Conservation (phyloP, 768 basidiomycete species). For the Imleria badia region DNA sequence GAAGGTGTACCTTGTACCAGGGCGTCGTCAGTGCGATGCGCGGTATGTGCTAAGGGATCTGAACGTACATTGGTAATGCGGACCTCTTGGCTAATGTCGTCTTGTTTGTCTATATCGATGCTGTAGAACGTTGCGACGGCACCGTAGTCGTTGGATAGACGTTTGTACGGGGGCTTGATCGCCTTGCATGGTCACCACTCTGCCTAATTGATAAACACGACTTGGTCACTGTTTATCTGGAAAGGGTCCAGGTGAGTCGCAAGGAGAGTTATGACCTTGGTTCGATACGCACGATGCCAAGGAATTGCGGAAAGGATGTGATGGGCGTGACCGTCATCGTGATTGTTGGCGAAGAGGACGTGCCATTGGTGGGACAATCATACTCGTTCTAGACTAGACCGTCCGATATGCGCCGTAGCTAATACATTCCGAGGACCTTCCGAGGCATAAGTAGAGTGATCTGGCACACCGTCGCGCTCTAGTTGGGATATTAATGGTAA, state of each 20-base stretch:
- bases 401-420: too few species aligned
- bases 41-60: background rate
- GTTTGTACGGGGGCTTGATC: conserved; percentile 3
- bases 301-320: conserved; percentile 5
- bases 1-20: background rate
- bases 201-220: conserved; percentile 12
- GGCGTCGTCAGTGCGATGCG: background rate
- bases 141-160: conserved; percentile 1
- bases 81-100: conserved; percentile 6
- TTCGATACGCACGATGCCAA: background rate
- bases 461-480: too few species aligned
- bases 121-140: conserved; percentile 2
- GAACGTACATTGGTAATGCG: background rate
- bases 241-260: background rate
- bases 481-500: too few species aligned
- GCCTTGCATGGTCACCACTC: conserved; percentile 11
- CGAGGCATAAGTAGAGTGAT: too few species aligned
- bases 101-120: conserved; percentile 36
- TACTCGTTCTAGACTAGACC: too few species aligned
- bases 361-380: too few species aligned
- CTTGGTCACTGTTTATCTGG: background rate
- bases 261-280: background rate
- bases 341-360: too few species aligned
- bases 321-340: conserved; percentile 6
- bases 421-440: too few species aligned